Evolutionary conservation across 2,329 filamentous ascomycete genomes (phyloP), one percentile per base, ranked within the genome.

Genomic region (Pleoardoris graminearum): DNA sequence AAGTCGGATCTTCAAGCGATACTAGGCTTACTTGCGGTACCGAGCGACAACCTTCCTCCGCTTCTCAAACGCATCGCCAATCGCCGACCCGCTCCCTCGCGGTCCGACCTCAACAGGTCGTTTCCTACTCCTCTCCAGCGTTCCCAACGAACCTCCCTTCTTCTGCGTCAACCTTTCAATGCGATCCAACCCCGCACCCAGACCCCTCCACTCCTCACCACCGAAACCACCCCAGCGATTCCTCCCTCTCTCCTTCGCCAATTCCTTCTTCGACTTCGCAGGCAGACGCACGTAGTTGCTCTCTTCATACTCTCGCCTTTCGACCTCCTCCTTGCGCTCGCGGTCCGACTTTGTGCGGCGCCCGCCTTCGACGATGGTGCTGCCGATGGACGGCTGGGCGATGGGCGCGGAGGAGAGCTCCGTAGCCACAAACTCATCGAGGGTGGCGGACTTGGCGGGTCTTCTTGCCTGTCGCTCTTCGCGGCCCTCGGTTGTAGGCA

Each of bases 321-420:
- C 92, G 1, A 83, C 83, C 72, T 97, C 92, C 35, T 85, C 84
- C 57, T 85, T 85, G 50, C 89, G 84, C 70, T 97, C 88, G 29
- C 85, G 80, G 12, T 86, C 83, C 4, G 89, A 90, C 80, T 92
- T 94, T 66, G 85, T 85, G 70, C 85, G 85, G 58, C 93, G 85
- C 29, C 94, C 94, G 44, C 89, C 87, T 43, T 85, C 80, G 4
- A 87, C 80, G 62, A 97, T 95, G 16, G 90, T 96, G 51, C 89
- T 94, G 54, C 94, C 95, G 64, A 99, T 95, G 62, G 89, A 95
- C 49, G 93, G 91, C 71, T 95, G 84, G 1, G 91, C 90, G 52
- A 90, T 75, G 1, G 94, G 94, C 2, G 90, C 90, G 5, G 82
- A 76, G 0, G 91, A 92, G 53, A 97, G 81, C 73, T 99, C 94